phyloP scores from a whole-genome alignment of 176 grass and related monocot genomes.

The Poa annua region DNA sequence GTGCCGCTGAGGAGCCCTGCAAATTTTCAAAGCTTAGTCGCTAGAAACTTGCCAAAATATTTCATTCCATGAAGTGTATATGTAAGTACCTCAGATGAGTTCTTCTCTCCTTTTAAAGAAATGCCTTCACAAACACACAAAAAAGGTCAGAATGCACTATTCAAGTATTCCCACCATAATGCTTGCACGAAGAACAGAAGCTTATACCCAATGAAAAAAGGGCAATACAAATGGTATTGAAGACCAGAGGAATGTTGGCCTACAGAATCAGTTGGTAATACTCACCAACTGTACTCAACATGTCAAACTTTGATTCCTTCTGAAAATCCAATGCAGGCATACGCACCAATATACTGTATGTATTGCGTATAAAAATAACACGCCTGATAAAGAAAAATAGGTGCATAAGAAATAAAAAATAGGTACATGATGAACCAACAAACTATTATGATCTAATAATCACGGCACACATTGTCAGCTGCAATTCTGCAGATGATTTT shows the following conservation, averaged over 20 bases:
- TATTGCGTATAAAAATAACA: constrained; percentile 55
- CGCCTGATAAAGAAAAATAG: constrained; percentile 52
- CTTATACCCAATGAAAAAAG: not conserved
- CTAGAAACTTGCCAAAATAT: constrained; percentile 26
- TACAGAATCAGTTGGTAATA: constrained; percentile 11
- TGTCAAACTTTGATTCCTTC: constrained; percentile 64
- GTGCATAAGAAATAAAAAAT: constrained; percentile 38
- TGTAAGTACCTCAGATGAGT: constrained; percentile 59
- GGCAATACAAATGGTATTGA: not conserved
- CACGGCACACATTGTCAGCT: not conserved
- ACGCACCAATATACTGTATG: constrained; percentile 64
- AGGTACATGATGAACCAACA: not conserved
- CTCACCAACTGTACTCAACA: constrained; percentile 78
- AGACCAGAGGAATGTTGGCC: constrained; percentile 23
- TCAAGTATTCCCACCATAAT: constrained; percentile 6
- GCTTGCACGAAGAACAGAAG: not conserved
- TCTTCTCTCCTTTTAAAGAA: constrained; percentile 66
- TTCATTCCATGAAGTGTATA: constrained; percentile 39
- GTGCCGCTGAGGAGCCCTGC: constrained; percentile 52
- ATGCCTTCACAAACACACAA: constrained; percentile 60
- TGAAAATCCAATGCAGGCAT: constrained; percentile 61
- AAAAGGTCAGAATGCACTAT: constrained; percentile 31
- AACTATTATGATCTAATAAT: not conserved
- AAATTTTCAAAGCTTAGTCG: constrained; percentile 33
- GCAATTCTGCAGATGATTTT: constrained; percentile 23